Evolutionary conservation across 2,329 filamentous ascomycete genomes (phyloP), one percentile per base, ranked within the genome.

Genomic region (Pseudocercospora pini-densiflorae): DNA sequence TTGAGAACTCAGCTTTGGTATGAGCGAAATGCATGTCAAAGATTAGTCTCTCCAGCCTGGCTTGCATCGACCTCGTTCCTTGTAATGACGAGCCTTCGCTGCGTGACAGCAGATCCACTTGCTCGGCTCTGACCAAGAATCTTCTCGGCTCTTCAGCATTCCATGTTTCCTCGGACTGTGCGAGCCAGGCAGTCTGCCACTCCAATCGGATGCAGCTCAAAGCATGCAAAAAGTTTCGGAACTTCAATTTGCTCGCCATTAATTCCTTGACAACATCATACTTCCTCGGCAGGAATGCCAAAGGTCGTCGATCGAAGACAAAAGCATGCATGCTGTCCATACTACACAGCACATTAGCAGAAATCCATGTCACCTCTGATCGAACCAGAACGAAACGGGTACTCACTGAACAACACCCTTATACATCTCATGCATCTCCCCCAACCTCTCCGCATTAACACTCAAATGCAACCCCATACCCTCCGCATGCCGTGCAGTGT

Each of bases 1-100:
- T 36, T 14, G 14, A 51, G 16, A 64, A 45, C 31, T 59, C 29
- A 27, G 54, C 53, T 51, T 54, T 60, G 40, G 59, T 21, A 29
- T 64, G 62, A 4, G 31, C 29, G 23, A 59, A 29, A 9, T 60
- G 54, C n/a, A 64, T 33, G 6, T 59, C 47, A n/a, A 64, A 51
- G 9, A 64, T 19, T 9, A 59, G 62, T 29, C 43, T 8, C 27
- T 64, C 53, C 40, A 64, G 40, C 9, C 36, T 43, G 21, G 36
- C 36, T 16, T 64, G 53, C 43, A 64, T 64, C 8, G 62, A 59
- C 24, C 27, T 63, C 23, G 53, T 24, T 10, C 31, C 43, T n/a
- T 47, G 36, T 12, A 47, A 10, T 19, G 33, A n/a, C 14, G 40
- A 51, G 23, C 36, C 40, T 24, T 59, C 53, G 24, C 43, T 59